Evolutionary conservation across 2,329 filamentous ascomycete genomes (phyloP), one percentile per base, ranked within the genome.

Genomic region (Colletotrichum somersetense): DNA sequence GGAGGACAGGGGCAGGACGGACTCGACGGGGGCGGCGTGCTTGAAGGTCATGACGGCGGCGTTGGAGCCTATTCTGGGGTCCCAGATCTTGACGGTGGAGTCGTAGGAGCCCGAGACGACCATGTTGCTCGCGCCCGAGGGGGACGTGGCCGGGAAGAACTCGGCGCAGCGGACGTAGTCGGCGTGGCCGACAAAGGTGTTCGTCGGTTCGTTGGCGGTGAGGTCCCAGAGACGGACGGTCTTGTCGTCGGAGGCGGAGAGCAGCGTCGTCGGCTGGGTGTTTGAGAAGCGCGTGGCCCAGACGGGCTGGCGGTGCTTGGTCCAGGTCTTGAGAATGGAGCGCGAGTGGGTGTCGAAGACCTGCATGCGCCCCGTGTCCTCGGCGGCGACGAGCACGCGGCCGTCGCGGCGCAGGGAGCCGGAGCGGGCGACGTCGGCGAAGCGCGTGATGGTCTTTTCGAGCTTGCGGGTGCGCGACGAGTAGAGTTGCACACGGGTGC

Each of bases 141-240:
- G 33, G 35, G 64, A 59, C n/a, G 66, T 55, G 40, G 64, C 42
- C 6, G 95, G 93, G 88, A 99, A 92, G 82, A 97, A 99, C 63
- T 89, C 89, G 72, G 94, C 96, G 75, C 90, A 91, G 75, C 96
- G 91, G 74, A 98, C 96, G 80, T 99, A 99, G 82, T 99, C 96
- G 67, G 90, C 88, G 81, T 99, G 96, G 18, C 96, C 96, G 48
- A 91, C 85, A 77, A 98, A 97, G 2, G 91, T 94, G 73, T 90
- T 90, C 56, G 91, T 91, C 75, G 93, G 92, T 74, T 89, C 88
- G 78, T 94, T 91, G 78, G 91, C 92, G 12, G 96, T 93, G 75
- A 99, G 85, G 83, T 98, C 96, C 97, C 97, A 99, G 68, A 98
- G 83, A 66, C 95, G 89, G 63, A 99, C 95, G 4, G 95, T 98